These are phyloP conservation scores for Fragilaria crotonensis DNA, from an alignment of 108 stramenopile genomes.

Conservation along the genomic window DNA sequence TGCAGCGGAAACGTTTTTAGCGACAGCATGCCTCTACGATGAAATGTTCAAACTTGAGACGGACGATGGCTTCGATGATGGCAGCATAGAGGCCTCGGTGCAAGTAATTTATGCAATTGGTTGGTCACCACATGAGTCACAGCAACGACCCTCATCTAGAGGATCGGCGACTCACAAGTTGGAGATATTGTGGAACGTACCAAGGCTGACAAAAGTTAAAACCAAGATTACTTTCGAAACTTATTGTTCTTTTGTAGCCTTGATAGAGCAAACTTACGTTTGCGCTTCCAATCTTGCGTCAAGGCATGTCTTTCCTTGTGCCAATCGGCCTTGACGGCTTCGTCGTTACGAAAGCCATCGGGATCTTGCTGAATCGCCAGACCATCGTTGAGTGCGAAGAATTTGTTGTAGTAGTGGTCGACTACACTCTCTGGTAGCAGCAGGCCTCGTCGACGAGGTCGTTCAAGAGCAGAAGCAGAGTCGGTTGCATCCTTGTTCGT, in stretches of 20 bases:
- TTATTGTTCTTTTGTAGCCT: slow-evolving; percentile 44
- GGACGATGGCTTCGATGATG: slow-evolving; percentile 24
- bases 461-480: slow-evolving; percentile 1
- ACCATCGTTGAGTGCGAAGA: slow-evolving; percentile 63
- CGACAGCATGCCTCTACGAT: slow-evolving; percentile 86
- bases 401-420: slow-evolving; percentile 34
- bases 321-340: slow-evolving; percentile 43
- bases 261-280: slow-evolving; percentile 59
- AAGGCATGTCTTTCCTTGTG: slow-evolving; percentile 49
- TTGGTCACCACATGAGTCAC: slow-evolving; percentile 92
- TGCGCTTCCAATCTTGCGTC: slow-evolving; percentile 80
- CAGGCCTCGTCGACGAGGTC: slow-evolving; percentile 29
- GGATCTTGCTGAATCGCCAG: slow-evolving; percentile 34
- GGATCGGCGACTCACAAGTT: slow-evolving; percentile 67
- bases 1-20: slow-evolving; percentile 79
- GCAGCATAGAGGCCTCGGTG: slow-evolving; percentile 54
- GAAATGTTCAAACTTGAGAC: slow-evolving; percentile 64
- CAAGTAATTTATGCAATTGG: slow-evolving; percentile 96
- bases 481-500: slow-evolving; percentile 5
- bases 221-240: slow-evolving; percentile 13
- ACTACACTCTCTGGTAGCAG: slow-evolving; percentile 33
- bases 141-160: slow-evolving; percentile 78
- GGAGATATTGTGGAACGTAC: slow-evolving; percentile 41
- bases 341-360: slow-evolving; percentile 36
- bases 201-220: slow-evolving; percentile 1